phyloP scores from a whole-genome alignment of 257 asterid genomes.

The Primulina eburnea region DNA sequence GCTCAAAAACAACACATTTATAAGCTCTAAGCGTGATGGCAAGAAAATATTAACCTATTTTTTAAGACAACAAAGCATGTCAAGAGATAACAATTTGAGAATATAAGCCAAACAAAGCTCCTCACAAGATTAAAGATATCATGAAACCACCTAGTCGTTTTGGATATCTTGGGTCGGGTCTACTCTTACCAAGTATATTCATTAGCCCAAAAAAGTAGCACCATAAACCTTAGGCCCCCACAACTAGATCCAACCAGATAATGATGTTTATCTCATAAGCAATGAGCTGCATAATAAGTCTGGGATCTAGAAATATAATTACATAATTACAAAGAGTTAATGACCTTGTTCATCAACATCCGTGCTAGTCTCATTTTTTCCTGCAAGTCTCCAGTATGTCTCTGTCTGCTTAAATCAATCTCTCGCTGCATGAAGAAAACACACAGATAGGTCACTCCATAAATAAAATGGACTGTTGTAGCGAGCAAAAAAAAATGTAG shows the following conservation, averaged over 20 bases:
- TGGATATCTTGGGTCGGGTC: no score
- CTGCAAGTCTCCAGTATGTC: background rate
- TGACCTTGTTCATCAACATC: background rate
- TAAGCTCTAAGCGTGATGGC: background rate
- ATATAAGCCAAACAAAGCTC: background rate
- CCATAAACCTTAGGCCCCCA: no score
- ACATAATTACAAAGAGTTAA: background rate
- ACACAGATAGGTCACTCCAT: conserved; percentile 15
- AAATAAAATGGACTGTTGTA: background rate
- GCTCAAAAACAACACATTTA: no score
- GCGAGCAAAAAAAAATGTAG: background rate
- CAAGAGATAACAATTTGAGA: background rate
- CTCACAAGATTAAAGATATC: background rate
- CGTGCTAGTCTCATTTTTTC: background rate
- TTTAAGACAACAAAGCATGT: background rate
- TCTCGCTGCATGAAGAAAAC: conserved; percentile 34
- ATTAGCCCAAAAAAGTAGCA: no score
- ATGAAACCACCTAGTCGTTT: no score
- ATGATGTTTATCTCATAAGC: background rate
- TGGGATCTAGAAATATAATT: background rate
- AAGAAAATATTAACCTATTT: background rate
- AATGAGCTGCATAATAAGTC: background rate
- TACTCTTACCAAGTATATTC: no score
- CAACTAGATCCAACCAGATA: no score
- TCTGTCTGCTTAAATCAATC: background rate